Conservation (phyloP, 1,284 basidiomycete genomes). For the Rhodotorula glutinis region DNA sequence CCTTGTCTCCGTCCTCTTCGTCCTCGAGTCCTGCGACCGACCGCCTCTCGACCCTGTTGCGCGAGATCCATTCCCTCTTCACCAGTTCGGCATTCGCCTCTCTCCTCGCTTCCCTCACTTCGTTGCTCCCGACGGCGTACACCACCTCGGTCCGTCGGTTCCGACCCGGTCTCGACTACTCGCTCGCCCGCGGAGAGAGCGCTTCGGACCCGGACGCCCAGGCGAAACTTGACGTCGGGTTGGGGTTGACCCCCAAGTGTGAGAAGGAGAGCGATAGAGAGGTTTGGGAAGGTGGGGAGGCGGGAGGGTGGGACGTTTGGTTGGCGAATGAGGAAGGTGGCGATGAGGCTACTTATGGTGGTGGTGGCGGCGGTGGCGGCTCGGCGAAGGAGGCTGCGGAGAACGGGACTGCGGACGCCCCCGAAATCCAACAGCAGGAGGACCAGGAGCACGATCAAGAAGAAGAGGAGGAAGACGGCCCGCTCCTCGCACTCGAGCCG, state of each 20-base stretch:
- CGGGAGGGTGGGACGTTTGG: conserved; percentile 41
- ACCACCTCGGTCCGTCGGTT: conserved; percentile 78
- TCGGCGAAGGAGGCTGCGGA: conserved; percentile 10
- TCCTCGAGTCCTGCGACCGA: conserved; percentile 2
- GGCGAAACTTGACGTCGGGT: conserved; percentile 77
- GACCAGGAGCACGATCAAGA: conserved; percentile 12
- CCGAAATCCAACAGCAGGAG: conserved; percentile 48
- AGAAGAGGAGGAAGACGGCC: conserved; percentile 63
- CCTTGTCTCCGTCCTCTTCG: conserved; percentile 50
- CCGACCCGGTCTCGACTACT: conserved; percentile 90
- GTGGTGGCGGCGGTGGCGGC: conserved; percentile 15
- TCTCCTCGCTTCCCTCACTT: conserved; percentile 78
- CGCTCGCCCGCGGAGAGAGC: conserved; percentile 70
- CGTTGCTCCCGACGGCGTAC: conserved; percentile 70
- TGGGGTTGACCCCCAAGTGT: conserved; percentile 81
- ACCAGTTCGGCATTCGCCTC: conserved; percentile 80
- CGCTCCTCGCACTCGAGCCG: conserved; percentile 82
- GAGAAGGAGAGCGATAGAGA: conserved; percentile 45
- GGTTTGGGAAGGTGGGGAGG: conserved; percentile 51
- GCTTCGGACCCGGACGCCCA: conserved; percentile 56
- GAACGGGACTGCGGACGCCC: conserved; percentile 30
- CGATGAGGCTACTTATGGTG: conserved; percentile 37
- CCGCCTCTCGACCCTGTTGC: conserved; percentile 61
- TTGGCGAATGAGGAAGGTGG: conserved; percentile 44
- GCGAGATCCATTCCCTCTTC: conserved; percentile 58